A percentile compares a stretch with the other conserved stretches of the same genome.
phyloP scores from a whole-genome alignment of 257 asterid species.

The Salvia hispanica region DNA sequence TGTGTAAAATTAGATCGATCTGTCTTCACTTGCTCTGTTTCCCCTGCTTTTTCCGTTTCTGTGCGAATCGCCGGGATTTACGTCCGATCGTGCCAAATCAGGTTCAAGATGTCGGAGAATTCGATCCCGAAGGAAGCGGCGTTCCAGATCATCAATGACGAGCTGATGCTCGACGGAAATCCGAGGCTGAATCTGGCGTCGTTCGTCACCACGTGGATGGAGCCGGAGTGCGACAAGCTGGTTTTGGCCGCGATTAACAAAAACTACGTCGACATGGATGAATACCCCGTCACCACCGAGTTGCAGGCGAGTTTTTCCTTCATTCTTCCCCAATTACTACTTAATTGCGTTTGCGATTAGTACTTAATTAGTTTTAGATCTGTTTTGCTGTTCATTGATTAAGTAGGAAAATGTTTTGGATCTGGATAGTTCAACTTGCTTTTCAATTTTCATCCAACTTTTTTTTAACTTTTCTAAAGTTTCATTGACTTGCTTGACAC shows the following conservation, averaged over 20 bases:
- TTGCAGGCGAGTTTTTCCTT: slow-evolving; percentile 52
- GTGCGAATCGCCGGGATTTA: not conserved
- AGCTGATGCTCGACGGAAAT: slow-evolving; percentile 81
- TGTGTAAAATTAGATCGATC: not conserved
- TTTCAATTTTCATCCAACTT: not conserved
- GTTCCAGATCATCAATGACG: slow-evolving; percentile 77
- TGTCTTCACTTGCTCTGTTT: not conserved
- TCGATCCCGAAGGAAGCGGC: slow-evolving; percentile 90
- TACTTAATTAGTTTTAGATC: not conserved
- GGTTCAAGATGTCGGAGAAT: slow-evolving; percentile 65
- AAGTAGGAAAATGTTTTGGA: not conserved
- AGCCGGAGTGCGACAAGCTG: slow-evolving; percentile 78
- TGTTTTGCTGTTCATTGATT: not conserved
- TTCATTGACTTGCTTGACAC: not conserved
- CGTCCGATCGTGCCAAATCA: slow-evolving; percentile 3
- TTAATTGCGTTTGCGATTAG: not conserved
- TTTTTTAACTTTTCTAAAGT: not conserved
- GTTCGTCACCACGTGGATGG: slow-evolving; percentile 89
- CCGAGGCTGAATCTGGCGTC: slow-evolving; percentile 85
- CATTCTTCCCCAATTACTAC: not conserved
- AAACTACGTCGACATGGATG: slow-evolving; percentile 88
- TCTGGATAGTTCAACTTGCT: not conserved
- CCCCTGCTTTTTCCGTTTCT: not conserved
- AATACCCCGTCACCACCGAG: slow-evolving; percentile 84
- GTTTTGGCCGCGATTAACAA: slow-evolving; percentile 68